Conservation (phyloP, 1,284 basidiomycete genomes). For the Malassezia equina region DNA sequence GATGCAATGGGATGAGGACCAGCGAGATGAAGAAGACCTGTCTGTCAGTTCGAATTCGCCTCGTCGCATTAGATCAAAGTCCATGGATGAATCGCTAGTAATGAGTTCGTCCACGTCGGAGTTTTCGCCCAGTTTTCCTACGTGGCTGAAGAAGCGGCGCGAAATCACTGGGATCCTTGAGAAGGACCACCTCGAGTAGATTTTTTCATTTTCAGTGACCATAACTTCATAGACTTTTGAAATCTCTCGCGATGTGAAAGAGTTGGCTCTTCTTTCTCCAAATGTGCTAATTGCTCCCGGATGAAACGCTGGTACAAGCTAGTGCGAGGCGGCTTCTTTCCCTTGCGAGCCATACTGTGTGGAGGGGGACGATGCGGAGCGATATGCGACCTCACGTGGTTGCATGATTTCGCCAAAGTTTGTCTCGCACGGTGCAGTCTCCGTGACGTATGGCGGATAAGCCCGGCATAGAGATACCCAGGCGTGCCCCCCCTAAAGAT, state of each 20-base stretch:
- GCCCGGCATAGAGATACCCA: not conserved
- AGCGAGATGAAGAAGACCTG: slow-evolving; percentile 11
- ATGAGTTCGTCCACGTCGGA: slow-evolving; percentile 18
- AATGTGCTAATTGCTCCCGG: slow-evolving; percentile 29
- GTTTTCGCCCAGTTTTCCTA: slow-evolving; percentile 37
- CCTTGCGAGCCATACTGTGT: not conserved
- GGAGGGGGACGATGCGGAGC: no score
- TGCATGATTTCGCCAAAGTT: not conserved
- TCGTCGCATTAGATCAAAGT: not conserved
- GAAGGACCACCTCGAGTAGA: slow-evolving; percentile 24
- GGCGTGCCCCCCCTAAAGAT: not conserved
- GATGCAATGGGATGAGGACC: slow-evolving; percentile 43
- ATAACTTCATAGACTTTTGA: slow-evolving; percentile 30
- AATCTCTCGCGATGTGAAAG: slow-evolving; percentile 38
- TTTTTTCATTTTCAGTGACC: slow-evolving; percentile 11
- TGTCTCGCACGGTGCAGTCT: not conserved
- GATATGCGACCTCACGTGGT: not conserved
- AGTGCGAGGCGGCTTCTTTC: not conserved
- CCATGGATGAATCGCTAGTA: slow-evolving; percentile 7
- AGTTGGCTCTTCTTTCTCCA: slow-evolving; percentile 31
- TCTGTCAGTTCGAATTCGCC: not conserved
- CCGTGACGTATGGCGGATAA: not conserved
- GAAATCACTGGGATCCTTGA: slow-evolving; percentile 38
- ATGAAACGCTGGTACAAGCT: slow-evolving; percentile 30
- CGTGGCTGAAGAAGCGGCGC: slow-evolving; percentile 37